Evolutionary conservation across 1,284 basidiomycete genomes (phyloP).

Genomic region (Leucoagaricus sp.): DNA sequence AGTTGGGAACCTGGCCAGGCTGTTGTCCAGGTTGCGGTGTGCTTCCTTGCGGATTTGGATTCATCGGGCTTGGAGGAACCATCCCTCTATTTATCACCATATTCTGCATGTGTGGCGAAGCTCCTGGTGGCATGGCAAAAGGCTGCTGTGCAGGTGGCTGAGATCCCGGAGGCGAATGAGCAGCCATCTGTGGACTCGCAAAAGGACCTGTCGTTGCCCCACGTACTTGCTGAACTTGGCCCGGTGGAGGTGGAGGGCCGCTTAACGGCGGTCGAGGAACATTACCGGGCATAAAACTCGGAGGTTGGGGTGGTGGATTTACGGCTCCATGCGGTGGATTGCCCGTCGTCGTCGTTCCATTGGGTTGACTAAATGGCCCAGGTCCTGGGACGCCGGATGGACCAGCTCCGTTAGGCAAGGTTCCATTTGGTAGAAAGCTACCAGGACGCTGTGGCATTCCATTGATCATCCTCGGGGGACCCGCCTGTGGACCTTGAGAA

Average conservation of each 20-base stretch:
- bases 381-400: slow-evolving; percentile 8
- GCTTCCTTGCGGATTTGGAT: slow-evolving; percentile 14
- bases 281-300: slow-evolving; percentile 8
- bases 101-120: slow-evolving; percentile 49
- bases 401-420: slow-evolving; percentile 12
- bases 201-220: slow-evolving; percentile 21
- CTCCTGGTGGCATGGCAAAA: slow-evolving; percentile 52
- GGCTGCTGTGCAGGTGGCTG: slow-evolving; percentile 23
- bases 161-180: slow-evolving; percentile 23
- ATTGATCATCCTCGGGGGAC: slow-evolving; percentile 16
- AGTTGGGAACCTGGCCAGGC: slow-evolving; percentile 17
- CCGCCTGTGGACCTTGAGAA: slow-evolving; percentile 2
- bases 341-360: slow-evolving; percentile 7
- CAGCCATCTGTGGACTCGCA: slow-evolving; percentile 27
- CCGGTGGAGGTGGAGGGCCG: slow-evolving; percentile 8
- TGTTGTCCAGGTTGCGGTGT: slow-evolving; percentile 20
- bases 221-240: slow-evolving; percentile 13
- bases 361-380: slow-evolving; percentile 9
- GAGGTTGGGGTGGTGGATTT: not conserved
- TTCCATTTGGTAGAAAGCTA: slow-evolving; percentile 2
- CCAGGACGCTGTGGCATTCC: slow-evolving; percentile 11
- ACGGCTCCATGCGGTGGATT: slow-evolving; percentile 4
- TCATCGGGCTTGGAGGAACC: slow-evolving; percentile 15
- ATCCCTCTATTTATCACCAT: slow-evolving; percentile 26
- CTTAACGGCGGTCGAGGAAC: slow-evolving; percentile 10